Evolutionary conservation across 2,329 filamentous ascomycete genomes (phyloP).

Genomic region (Hypomyces perniciosus): DNA sequence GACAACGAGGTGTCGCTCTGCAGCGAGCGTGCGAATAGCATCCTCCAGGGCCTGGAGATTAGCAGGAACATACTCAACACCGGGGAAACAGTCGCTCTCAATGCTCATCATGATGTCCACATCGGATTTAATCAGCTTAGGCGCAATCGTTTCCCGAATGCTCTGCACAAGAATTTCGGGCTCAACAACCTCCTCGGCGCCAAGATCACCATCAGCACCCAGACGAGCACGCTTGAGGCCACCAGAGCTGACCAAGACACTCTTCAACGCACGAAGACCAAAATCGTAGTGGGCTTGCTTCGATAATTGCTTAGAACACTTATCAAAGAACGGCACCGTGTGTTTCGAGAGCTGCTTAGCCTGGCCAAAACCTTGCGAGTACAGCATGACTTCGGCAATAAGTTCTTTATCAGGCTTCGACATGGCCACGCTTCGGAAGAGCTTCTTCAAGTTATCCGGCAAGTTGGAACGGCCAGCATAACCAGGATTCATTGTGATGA

Average conservation of each 20-base stretch:
- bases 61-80: constrained; percentile 86
- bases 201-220: constrained; percentile 44
- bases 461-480: constrained; percentile 97
- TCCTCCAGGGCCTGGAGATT: constrained; percentile 72
- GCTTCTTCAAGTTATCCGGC: constrained; percentile 97
- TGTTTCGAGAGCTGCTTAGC: constrained; percentile 91
- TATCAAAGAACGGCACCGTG: constrained; percentile 96
- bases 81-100: constrained; percentile 82
- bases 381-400: constrained; percentile 99
- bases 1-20: constrained; percentile 79
- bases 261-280: constrained; percentile 93
- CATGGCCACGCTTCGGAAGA: constrained; percentile 99
- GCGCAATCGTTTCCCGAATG: constrained; percentile 94
- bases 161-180: constrained; percentile 98
- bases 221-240: constrained; percentile 85
- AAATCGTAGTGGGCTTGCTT: constrained; percentile 99
- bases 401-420: constrained; percentile 99
- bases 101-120: constrained; percentile 82
- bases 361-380: constrained; percentile 97
- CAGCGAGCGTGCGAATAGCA: constrained; percentile 76
- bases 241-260: constrained; percentile 95
- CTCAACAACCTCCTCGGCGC: constrained; percentile 70
- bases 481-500: constrained; percentile 99
- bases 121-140: constrained; percentile 90
- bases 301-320: constrained; percentile 72